A percentile compares a stretch with the other conserved stretches of the same genome.
Evolutionary conservation across 1,284 basidiomycete species (phyloP).

Genomic region (Veloboletus limbatus): DNA sequence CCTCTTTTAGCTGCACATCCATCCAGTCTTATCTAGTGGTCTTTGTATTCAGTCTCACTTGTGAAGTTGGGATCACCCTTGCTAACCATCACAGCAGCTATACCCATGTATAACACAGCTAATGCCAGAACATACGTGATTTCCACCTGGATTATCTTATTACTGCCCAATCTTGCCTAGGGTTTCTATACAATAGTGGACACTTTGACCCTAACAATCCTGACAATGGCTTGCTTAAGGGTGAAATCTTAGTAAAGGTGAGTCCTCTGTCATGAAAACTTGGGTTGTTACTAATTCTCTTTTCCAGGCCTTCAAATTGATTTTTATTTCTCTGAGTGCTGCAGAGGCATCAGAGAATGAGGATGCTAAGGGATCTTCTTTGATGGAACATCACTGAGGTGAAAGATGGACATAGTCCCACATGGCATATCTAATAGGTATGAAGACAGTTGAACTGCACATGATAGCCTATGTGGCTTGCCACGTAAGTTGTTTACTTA

Average conservation of each 20-base stretch:
- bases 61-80: too few species aligned
- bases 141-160: not conserved
- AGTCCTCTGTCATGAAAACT: not conserved
- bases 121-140: not conserved
- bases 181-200: not conserved
- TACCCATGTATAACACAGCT: too few species aligned
- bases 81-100: too few species aligned
- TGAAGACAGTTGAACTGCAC: not conserved
- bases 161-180: not conserved
- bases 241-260: not conserved
- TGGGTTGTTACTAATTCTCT: not conserved
- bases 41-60: too few species aligned
- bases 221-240: not conserved
- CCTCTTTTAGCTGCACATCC: too few species aligned
- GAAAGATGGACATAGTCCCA: not conserved
- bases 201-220: not conserved
- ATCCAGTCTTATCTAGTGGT: too few species aligned
- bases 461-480: conserved; percentile 6
- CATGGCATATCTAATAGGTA: not conserved
- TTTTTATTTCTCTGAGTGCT: not conserved
- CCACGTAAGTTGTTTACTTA: too few species aligned
- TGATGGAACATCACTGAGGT: not conserved
- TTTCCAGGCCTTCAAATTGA: not conserved
- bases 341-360: not conserved
- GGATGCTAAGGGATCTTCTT: too few species aligned